phyloP scores from a whole-genome alignment of 192 early-diverging fungal species.

The Rhizoclosmatium globosum region DNA sequence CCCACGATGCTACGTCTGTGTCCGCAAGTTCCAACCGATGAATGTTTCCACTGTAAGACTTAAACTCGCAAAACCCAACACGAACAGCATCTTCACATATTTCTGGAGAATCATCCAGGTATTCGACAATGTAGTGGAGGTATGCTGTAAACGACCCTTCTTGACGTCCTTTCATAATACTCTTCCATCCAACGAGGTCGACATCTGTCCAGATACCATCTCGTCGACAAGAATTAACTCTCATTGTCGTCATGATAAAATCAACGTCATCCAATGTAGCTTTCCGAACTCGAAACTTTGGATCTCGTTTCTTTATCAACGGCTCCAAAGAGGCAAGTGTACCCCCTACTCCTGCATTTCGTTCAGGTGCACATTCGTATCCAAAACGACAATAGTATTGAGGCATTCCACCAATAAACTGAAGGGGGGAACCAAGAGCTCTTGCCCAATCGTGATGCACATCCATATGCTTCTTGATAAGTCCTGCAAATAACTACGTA shows the following conservation, averaged over 20 bases:
- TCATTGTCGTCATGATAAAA: neutral
- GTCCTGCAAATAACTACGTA: neutral
- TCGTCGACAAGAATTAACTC: neutral
- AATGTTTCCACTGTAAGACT: too few relatives aligned
- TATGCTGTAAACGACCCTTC: neutral
- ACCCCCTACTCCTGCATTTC: neutral
- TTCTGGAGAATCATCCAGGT: too few relatives aligned
- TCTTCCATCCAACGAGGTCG: neutral
- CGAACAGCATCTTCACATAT: too few relatives aligned
- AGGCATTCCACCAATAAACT: constrained; percentile 40
- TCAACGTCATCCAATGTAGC: neutral
- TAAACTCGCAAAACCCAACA: too few relatives aligned
- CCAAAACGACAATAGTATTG: constrained; percentile 39
- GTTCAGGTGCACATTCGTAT: constrained; percentile 16
- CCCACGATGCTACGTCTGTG: neutral
- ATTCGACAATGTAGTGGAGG: too few relatives aligned
- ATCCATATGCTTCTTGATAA: constrained; percentile 33
- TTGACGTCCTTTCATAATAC: neutral
- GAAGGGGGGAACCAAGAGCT: constrained; percentile 14
- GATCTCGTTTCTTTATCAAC: neutral
- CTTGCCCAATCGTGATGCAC: constrained; percentile 36
- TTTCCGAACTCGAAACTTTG: neutral
- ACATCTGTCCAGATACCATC: constrained; percentile 36
- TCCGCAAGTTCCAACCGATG: neutral
- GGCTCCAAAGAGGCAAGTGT: neutral